A percentile compares a stretch with the other conserved stretches of the same genome.
Evolutionary conservation across 2,329 filamentous ascomycete species (phyloP).

Genomic region (Knufia petricola): DNA sequence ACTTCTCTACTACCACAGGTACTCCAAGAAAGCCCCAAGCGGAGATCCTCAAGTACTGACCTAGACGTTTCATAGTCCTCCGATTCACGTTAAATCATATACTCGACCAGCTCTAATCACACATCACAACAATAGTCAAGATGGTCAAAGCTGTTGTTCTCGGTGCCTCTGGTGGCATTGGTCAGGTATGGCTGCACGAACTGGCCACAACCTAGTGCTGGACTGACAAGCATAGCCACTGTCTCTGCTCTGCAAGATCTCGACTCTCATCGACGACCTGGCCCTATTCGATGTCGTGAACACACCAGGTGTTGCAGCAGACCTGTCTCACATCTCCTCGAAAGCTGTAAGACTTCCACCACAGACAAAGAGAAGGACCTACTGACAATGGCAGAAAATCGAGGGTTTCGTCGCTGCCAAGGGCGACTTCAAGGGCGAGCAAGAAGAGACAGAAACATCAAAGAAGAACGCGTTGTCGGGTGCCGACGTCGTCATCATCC

Average conservation of each 20-base stretch:
- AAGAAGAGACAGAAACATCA: conserved; percentile 56
- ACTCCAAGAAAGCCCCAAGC: not conserved
- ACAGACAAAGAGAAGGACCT: not conserved
- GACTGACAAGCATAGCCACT: conserved; percentile 56
- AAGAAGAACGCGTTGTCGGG: conserved; percentile 81
- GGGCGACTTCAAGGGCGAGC: conserved; percentile 23
- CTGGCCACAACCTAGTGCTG: not conserved
- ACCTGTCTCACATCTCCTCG: conserved; percentile 95
- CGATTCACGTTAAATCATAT: not conserved
- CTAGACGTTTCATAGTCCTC: too few relatives aligned
- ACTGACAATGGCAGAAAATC: conserved; percentile 55
- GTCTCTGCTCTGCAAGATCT: conserved; percentile 90
- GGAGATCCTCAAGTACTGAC: not conserved
- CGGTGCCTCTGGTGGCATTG: conserved; percentile 96
- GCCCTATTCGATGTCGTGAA: conserved; percentile 99
- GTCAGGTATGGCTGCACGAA: conserved; percentile 57
- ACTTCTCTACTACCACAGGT: not conserved
- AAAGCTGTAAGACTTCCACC: conserved; percentile 51
- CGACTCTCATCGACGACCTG: conserved; percentile 79
- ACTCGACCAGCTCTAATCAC: not conserved
- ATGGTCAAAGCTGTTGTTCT: conserved; percentile 61
- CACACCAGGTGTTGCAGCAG: conserved; percentile 88
- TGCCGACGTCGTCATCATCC: conserved; percentile 93
- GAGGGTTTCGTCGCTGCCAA: conserved; percentile 72
- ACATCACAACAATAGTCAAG: conserved; percentile 20